Conservation (phyloP, 129 eudicot species). For the Heracleum sosnowskyi region DNA sequence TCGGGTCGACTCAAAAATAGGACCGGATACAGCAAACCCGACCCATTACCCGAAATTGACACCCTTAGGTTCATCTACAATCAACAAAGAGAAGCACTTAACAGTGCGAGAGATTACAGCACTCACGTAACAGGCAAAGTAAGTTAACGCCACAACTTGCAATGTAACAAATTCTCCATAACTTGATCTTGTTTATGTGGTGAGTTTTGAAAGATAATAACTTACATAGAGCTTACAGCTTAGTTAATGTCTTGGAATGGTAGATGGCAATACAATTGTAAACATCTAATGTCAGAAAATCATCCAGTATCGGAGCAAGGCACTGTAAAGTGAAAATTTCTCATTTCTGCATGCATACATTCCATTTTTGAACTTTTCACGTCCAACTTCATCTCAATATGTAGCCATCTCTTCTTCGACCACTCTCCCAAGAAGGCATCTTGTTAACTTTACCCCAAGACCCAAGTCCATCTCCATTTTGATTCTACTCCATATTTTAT, state of each 20-base stretch:
- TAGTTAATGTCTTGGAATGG: slow-evolving; percentile 55
- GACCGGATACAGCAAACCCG: too few species aligned
- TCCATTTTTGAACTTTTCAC: slow-evolving; percentile 56
- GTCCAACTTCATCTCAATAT: slow-evolving; percentile 64
- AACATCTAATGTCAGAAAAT: slow-evolving; percentile 70
- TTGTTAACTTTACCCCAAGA: slow-evolving; percentile 53
- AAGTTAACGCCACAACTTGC: too few species aligned
- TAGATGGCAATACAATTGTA: slow-evolving; percentile 63
- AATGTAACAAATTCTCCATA: too few species aligned
- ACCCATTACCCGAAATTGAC: too few species aligned
- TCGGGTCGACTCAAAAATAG: too few species aligned
- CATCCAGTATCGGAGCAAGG: slow-evolving; percentile 47
- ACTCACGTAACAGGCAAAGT: too few species aligned
- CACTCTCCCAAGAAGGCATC: slow-evolving; percentile 63
- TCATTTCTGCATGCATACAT: slow-evolving; percentile 68
- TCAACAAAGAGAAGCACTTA: too few species aligned
- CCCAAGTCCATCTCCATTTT: slow-evolving; percentile 69
- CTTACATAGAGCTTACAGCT: slow-evolving; percentile 48
- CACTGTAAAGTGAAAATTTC: slow-evolving; percentile 65
- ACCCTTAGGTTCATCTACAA: too few species aligned
- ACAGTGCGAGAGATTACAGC: too few species aligned
- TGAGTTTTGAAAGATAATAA: background rate
- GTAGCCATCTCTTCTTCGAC: slow-evolving; percentile 83
- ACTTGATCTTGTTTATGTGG: too few species aligned
- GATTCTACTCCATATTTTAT: slow-evolving; percentile 58